Evolutionary conservation across 148 eudicot genomes (phyloP), one percentile per base, ranked within the genome.

Genomic region (Pouteria glomerata): DNA sequence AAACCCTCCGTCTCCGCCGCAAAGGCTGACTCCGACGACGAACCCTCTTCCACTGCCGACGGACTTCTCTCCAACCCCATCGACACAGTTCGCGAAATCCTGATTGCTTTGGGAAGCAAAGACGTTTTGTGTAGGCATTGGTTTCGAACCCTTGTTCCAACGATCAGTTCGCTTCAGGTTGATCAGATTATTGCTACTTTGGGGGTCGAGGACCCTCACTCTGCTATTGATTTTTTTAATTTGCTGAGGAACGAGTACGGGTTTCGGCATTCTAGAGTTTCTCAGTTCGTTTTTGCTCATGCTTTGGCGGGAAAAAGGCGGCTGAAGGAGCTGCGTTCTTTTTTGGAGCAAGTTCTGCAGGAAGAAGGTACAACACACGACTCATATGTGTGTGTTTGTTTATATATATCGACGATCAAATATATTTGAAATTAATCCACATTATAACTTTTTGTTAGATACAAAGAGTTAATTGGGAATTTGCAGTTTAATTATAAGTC

Each of bases 311-410:
- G 67, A 33, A 74, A 71, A 68, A 68, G 76, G 58, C 68, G 78
- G 29, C 27, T 70, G 30, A 79, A 77, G 60, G 84, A 80, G 30
- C 66, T 93, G 74, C 76, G 69, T 70, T 64, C 66, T 1, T 60
- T 81, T 65, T 29, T 88, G 19, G 60, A 57, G 71, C 55, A 77
- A 39, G 68, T 88, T 72, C 41, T 85, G 51, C 76, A 62, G 29
- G 77, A 80, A 21, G 89, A 83, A 85, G 92, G 92, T 88, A 77
- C 57, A 21, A n/a, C n/a, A n/a, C n/a, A n/a, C n/a, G n/a, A n/a
- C 56, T 70, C 31, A 6, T 21, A 16, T 45, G 34, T 62, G 16
- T 50, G 48, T 45, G 34, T 15, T 13, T 55, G n/a, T n/a, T n/a
- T n/a, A n/a, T n/a, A n/a, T n/a, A n/a, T n/a, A n/a, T n/a, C n/a